Conservation (phyloP, 2,329 filamentous ascomycete genomes). For the Mycosphaerella sp. region DNA sequence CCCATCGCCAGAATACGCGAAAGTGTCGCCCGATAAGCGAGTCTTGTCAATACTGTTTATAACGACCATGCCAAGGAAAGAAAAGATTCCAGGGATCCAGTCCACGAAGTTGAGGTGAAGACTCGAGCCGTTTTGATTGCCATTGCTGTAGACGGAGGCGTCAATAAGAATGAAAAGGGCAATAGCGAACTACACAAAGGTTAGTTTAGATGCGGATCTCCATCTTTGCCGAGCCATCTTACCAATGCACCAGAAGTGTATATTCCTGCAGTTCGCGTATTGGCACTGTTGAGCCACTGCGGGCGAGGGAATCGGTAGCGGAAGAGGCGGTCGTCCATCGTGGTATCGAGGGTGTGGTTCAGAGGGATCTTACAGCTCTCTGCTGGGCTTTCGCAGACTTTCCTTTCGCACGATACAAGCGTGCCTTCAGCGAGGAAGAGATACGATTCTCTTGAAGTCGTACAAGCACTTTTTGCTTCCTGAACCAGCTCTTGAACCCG, state of each 20-base stretch:
- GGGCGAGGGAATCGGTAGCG: slow-evolving; percentile 64
- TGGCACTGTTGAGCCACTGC: slow-evolving; percentile 60
- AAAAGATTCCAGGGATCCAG: slow-evolving; percentile 67
- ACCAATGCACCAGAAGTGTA: slow-evolving; percentile 62
- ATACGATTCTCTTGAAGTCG: slow-evolving; percentile 1
- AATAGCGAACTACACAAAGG: slow-evolving; percentile 53
- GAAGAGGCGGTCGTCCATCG: slow-evolving; percentile 47
- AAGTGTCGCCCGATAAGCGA: slow-evolving; percentile 57
- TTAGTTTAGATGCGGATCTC: neutral
- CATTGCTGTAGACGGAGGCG: slow-evolving; percentile 58
- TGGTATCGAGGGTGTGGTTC: neutral
- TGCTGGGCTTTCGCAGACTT: slow-evolving; percentile 5
- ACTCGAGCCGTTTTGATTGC: slow-evolving; percentile 53
- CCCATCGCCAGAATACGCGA: slow-evolving; percentile 56
- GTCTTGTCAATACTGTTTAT: slow-evolving; percentile 68
- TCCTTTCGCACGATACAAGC: neutral
- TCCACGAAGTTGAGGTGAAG: slow-evolving; percentile 62
- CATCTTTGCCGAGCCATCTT: slow-evolving; percentile 26
- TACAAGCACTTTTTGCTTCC: slow-evolving; percentile 1
- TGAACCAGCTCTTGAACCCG: neutral
- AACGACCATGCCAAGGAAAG: slow-evolving; percentile 62
- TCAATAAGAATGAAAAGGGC: slow-evolving; percentile 66
- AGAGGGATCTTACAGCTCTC: slow-evolving; percentile 1
- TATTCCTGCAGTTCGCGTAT: slow-evolving; percentile 58
- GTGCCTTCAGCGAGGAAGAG: neutral